Evolutionary conservation across 2,329 filamentous ascomycete species (phyloP).

Genomic region (Botryotinia globosa): DNA sequence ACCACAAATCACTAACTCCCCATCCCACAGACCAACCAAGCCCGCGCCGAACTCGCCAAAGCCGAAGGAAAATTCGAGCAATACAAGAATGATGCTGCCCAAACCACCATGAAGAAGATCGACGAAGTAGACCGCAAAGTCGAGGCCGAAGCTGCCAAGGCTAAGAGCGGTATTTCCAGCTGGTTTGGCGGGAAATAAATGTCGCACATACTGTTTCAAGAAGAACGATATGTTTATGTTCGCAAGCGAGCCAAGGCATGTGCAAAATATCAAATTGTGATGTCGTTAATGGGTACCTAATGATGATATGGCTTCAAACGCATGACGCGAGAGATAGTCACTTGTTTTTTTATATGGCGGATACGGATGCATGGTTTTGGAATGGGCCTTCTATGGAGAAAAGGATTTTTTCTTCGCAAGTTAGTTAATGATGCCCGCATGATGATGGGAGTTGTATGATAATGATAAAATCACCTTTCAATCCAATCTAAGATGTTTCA

Average conservation of each 20-base stretch:
- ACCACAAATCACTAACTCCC: conserved; percentile 22
- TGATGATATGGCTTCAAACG: conserved; percentile 7
- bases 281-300: conserved; percentile 1
- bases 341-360: not conserved
- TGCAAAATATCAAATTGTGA: not conserved
- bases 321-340: not conserved
- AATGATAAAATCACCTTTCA: conserved; percentile 5
- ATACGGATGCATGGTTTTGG: conserved; percentile 5
- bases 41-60: conserved; percentile 59
- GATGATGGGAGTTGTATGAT: conserved; percentile 11
- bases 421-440: conserved; percentile 11
- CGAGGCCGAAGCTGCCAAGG: conserved; percentile 73
- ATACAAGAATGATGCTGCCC: conserved; percentile 60
- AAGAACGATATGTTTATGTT: not conserved
- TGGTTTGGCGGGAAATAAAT: conserved; percentile 73
- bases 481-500: not conserved
- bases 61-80: conserved; percentile 60
- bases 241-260: not conserved
- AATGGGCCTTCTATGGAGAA: not conserved
- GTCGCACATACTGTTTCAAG: not conserved
- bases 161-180: conserved; percentile 77
- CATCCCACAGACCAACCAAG: conserved; percentile 54
- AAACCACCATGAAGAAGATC: conserved; percentile 66
- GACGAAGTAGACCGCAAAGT: conserved; percentile 82
- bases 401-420: not conserved